Conservation (phyloP, 169 alveolate genomes). For the Toxoplasma gondii region DNA sequence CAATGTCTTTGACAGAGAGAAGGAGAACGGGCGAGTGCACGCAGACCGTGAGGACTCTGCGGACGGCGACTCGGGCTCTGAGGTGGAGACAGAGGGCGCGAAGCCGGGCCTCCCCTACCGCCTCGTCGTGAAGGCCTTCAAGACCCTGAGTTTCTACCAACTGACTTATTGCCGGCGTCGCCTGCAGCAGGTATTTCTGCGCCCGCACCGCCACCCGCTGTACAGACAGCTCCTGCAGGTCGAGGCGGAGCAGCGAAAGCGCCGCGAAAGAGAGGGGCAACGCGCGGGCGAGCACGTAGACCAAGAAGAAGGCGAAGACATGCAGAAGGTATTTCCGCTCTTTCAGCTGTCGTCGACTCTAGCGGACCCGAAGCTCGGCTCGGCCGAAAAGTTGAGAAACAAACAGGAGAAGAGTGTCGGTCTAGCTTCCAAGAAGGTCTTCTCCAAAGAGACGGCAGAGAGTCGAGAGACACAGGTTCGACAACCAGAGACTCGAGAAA, state of each 20-base stretch:
- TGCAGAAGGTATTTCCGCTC: background rate
- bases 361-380: background rate
- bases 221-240: conserved; percentile 46
- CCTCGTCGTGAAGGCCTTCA: conserved; percentile 44
- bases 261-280: background rate
- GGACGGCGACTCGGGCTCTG: background rate
- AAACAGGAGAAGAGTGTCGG: background rate
- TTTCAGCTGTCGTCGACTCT: background rate
- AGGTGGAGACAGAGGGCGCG: background rate
- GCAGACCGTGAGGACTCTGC: background rate
- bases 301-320: background rate
- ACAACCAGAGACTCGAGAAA: background rate
- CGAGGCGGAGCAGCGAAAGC: conserved; percentile 24
- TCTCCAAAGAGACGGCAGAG: too few relatives aligned
- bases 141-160: conserved; percentile 35
- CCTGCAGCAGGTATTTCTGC: conserved; percentile 45
- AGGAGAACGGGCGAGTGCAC: background rate
- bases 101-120: conserved; percentile 13
- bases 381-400: background rate
- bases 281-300: background rate
- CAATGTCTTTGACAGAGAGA: background rate
- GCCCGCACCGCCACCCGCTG: conserved; percentile 39
- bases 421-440: background rate
- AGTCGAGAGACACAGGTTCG: background rate
- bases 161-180: conserved; percentile 53